phyloP scores from a whole-genome alignment of 1,284 basidiomycete genomes.

The Phenoliferia sp. region DNA sequence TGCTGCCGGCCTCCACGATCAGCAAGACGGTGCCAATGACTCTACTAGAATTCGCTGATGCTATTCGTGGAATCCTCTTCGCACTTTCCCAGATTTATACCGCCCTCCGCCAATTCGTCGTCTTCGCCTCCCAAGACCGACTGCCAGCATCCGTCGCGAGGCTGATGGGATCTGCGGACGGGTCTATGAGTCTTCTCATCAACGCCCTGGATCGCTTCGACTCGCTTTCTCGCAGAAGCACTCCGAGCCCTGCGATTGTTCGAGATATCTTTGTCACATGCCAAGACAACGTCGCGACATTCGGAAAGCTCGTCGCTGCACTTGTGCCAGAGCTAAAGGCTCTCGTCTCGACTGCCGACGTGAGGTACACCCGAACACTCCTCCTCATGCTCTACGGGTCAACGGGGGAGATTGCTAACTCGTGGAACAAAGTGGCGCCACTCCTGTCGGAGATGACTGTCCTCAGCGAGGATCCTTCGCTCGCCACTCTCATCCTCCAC shows the following conservation, averaged over 20 bases:
- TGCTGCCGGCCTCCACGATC: constrained; percentile 62
- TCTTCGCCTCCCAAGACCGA: constrained; percentile 80
- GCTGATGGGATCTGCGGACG: constrained; percentile 77
- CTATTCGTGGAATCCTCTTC: constrained; percentile 85
- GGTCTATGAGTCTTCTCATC: constrained; percentile 78
- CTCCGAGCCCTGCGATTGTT: constrained; percentile 68
- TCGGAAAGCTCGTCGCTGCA: constrained; percentile 63
- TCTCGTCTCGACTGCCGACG: constrained; percentile 65
- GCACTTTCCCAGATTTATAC: constrained; percentile 88
- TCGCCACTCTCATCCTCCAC: constrained; percentile 22
- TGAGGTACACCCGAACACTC: constrained; percentile 81
- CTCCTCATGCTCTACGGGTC: constrained; percentile 85
- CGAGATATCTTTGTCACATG: constrained; percentile 76
- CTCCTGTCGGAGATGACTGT: constrained; percentile 59
- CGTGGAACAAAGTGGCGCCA: constrained; percentile 76
- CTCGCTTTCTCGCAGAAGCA: constrained; percentile 61
- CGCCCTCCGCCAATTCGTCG: constrained; percentile 81
- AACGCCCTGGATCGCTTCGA: constrained; percentile 90
- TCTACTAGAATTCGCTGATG: constrained; percentile 73
- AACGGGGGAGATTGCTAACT: constrained; percentile 76
- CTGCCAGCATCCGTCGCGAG: constrained; percentile 72
- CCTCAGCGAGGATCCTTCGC: constrained; percentile 7
- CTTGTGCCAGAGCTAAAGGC: constrained; percentile 35
- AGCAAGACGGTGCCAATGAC: constrained; percentile 67
- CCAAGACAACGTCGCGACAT: constrained; percentile 76